These are phyloP conservation scores for Friedmanniomyces simplex DNA, from an alignment of 495 filamentous ascomycete genomes.

Conservation along the genomic window DNA sequence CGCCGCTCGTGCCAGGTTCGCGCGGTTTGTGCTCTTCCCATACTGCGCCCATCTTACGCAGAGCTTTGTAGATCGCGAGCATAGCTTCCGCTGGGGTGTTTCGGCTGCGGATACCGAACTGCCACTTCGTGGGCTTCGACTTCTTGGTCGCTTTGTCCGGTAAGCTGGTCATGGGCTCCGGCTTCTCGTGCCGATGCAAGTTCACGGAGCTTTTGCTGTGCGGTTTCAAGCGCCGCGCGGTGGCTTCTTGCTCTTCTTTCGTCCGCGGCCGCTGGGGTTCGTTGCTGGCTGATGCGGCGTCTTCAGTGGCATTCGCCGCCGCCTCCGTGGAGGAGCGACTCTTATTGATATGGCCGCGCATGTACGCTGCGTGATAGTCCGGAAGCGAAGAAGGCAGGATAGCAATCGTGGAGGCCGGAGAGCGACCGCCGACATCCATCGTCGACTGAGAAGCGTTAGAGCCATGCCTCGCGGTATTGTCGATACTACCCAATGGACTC, in stretches of 20 bases:
- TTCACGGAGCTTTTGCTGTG: conserved; percentile 47
- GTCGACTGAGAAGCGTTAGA: conserved; percentile 25
- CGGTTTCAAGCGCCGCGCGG: conserved; percentile 64
- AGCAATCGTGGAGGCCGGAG: conserved; percentile 64
- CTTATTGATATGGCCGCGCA: conserved; percentile 44
- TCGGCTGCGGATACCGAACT: conserved; percentile 89
- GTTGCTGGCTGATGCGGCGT: neutral
- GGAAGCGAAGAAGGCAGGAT: conserved; percentile 85
- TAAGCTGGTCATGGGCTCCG: conserved; percentile 45
- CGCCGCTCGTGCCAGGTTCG: conserved; percentile 6
- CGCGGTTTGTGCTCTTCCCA: conserved; percentile 56
- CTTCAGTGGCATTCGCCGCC: neutral
- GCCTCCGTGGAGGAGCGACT: too few species aligned
- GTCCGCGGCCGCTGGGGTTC: conserved; percentile 27
- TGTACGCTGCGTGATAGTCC: conserved; percentile 77
- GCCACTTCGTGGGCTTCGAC: conserved; percentile 70
- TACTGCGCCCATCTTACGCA: conserved; percentile 73
- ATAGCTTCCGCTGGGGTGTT: conserved; percentile 92
- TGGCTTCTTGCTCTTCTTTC: conserved; percentile 59
- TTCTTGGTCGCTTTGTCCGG: conserved; percentile 33
- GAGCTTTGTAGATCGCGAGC: conserved; percentile 82
- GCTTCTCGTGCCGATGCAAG: conserved; percentile 54
- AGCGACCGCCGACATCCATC: conserved; percentile 16
- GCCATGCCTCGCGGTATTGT: conserved; percentile 30
- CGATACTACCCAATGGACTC: conserved; percentile 1